These are phyloP conservation scores for Colletotrichum trifolii DNA, from an alignment of 2,329 filamentous ascomycete species.

Conservation along the genomic window DNA sequence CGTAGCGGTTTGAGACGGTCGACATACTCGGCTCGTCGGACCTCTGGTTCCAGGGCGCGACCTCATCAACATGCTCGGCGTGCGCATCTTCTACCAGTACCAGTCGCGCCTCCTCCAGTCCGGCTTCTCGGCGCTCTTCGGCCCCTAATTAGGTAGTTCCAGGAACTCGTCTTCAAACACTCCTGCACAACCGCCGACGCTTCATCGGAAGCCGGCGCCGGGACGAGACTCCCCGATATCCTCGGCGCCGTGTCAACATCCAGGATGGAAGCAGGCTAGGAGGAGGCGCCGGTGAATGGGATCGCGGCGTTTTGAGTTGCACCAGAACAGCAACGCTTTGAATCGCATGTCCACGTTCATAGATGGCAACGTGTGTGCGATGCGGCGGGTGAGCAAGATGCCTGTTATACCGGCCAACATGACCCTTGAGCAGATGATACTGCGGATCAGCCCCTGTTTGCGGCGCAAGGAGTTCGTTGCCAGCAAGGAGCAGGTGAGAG, in stretches of 20 bases:
- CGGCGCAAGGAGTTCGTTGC: constrained; percentile 30
- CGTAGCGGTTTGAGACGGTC: constrained; percentile 64
- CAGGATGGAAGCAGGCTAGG: constrained; percentile 61
- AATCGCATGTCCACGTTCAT: constrained; percentile 58
- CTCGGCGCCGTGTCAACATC: constrained; percentile 57
- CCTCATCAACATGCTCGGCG: constrained; percentile 60
- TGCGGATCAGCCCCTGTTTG: constrained; percentile 40
- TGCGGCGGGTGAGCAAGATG: constrained; percentile 54
- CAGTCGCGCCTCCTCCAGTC: constrained; percentile 62
- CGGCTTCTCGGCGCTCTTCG: constrained; percentile 58
- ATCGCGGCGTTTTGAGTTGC: constrained; percentile 53
- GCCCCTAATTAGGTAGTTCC: constrained; percentile 53
- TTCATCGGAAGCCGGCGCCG: constrained; percentile 43
- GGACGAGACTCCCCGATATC: constrained; percentile 56
- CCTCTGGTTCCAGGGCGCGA: constrained; percentile 57
- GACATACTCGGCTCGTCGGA: constrained; percentile 58
- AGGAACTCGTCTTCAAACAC: constrained; percentile 63
- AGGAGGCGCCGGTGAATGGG: constrained; percentile 47
- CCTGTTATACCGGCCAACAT: constrained; percentile 44
- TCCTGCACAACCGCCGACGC: constrained; percentile 61
- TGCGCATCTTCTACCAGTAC: constrained; percentile 63
- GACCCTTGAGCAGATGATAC: constrained; percentile 47
- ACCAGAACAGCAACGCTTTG: constrained; percentile 55
- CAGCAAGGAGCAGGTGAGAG: constrained; percentile 24
- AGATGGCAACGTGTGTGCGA: constrained; percentile 54